phyloP scores from a whole-genome alignment of 116 monocot species.

The Zostera marina region DNA sequence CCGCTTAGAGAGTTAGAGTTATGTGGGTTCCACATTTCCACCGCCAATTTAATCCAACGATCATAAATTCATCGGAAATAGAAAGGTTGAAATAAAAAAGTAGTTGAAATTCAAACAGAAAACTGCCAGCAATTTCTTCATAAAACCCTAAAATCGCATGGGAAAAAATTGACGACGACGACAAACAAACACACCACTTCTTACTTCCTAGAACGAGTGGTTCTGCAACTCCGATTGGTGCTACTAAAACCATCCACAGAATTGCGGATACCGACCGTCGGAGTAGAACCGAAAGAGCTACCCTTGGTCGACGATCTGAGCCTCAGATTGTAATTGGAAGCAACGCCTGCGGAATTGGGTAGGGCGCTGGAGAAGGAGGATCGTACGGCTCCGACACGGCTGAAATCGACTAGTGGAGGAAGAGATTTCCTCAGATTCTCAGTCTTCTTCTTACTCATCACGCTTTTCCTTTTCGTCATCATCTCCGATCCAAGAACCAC shows the following conservation, averaged over 20 bases:
- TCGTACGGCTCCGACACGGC: not conserved
- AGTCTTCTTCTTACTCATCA: conserved; percentile 16
- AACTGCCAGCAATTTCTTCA: too few relatives aligned
- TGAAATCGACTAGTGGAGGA: conserved; percentile 10
- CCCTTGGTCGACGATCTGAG: conserved; percentile 27
- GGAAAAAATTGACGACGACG: too few relatives aligned
- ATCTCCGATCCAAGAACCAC: conserved; percentile 16
- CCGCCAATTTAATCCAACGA: too few relatives aligned
- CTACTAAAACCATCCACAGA: not conserved
- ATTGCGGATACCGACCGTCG: not conserved
- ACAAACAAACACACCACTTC: too few relatives aligned
- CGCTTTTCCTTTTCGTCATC: conserved; percentile 8
- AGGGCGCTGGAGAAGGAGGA: not conserved
- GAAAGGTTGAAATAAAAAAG: too few relatives aligned
- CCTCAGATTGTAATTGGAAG: not conserved
- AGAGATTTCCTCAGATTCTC: conserved; percentile 29
- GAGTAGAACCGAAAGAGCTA: not conserved
- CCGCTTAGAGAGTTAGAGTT: too few relatives aligned
- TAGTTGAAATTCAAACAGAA: too few relatives aligned
- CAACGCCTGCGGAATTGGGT: not conserved
- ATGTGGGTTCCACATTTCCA: too few relatives aligned
- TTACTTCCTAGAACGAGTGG: too few relatives aligned
- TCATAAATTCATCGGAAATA: too few relatives aligned
- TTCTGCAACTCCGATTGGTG: too few relatives aligned
- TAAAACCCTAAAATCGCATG: too few relatives aligned